phyloP scores from a whole-genome alignment of 75 land plant genomes.

The Selaginella moellendorffii region DNA sequence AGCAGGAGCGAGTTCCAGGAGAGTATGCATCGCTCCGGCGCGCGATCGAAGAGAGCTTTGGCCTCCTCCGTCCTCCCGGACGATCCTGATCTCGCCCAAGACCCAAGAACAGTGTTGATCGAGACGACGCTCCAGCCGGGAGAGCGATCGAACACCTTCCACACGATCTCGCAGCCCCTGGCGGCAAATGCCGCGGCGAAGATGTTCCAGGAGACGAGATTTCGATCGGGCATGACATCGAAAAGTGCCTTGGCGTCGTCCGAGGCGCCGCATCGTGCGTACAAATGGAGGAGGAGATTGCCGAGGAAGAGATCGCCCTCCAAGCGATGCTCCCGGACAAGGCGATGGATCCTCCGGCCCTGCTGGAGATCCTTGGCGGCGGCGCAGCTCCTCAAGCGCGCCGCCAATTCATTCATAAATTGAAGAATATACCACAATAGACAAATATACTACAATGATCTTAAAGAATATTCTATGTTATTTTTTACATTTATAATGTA shows the following conservation, averaged over 20 bases:
- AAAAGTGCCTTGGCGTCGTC: not conserved
- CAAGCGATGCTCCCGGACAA: not conserved
- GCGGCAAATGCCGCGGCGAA: not conserved
- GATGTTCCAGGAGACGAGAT: not conserved
- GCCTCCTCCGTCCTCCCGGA: not conserved
- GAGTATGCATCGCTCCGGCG: not conserved
- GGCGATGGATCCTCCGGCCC: not conserved
- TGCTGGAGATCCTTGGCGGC: not conserved
- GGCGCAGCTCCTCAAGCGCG: too few relatives aligned
- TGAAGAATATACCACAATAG: too few relatives aligned
- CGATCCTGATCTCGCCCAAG: not conserved
- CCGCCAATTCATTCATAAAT: too few relatives aligned
- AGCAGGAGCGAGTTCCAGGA: not conserved
- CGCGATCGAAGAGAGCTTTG: not conserved
- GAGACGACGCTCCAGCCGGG: not conserved
- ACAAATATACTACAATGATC: too few relatives aligned
- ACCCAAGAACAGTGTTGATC: not conserved
- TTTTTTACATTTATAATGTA: too few relatives aligned
- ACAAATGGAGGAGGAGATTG: not conserved
- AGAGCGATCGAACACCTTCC: not conserved
- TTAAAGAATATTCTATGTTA: too few relatives aligned
- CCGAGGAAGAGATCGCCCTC: not conserved
- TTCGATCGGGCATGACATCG: not conserved
- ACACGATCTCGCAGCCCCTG: not conserved
- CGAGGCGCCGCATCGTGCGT: not conserved